These are phyloP conservation scores for Knoxia roxburghii DNA, from an alignment of 257 asterid species.

Conservation along the genomic window DNA sequence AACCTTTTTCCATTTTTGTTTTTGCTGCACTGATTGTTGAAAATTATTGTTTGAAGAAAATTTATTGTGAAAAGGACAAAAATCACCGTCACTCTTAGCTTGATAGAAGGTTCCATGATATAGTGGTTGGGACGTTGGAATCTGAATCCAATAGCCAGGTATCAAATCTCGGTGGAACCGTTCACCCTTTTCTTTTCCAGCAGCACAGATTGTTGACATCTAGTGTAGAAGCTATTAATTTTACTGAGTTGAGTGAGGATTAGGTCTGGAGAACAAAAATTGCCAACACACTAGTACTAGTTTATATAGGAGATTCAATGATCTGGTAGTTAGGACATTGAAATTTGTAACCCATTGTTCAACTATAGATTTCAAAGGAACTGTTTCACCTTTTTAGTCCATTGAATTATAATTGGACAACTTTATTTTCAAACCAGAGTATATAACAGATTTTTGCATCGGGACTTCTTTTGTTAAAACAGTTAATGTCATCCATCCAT, in stretches of 20 bases:
- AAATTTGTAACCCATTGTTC: background rate
- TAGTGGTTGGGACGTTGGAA: background rate
- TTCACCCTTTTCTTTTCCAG: too few relatives aligned
- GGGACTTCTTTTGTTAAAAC: background rate
- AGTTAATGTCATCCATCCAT: background rate
- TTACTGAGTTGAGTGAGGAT: too few relatives aligned
- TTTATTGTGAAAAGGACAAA: too few relatives aligned
- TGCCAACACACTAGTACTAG: background rate
- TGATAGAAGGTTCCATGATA: background rate
- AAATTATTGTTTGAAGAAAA: background rate
- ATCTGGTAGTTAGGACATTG: constrained; percentile 7
- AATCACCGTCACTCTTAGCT: background rate
- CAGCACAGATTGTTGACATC: background rate
- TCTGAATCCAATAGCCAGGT: background rate
- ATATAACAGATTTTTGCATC: background rate
- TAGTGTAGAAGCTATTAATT: background rate
- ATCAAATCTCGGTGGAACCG: background rate
- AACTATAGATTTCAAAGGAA: background rate
- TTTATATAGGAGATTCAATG: background rate
- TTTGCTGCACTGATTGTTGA: background rate
- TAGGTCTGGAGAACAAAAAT: background rate
- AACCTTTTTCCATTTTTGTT: background rate
- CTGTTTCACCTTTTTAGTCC: too few relatives aligned
- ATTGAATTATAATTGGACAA: background rate
- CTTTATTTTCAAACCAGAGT: background rate